These are phyloP conservation scores for Saccharomycopsis malanga DNA, from an alignment of 805 yeast genomes.

Conservation along the genomic window DNA sequence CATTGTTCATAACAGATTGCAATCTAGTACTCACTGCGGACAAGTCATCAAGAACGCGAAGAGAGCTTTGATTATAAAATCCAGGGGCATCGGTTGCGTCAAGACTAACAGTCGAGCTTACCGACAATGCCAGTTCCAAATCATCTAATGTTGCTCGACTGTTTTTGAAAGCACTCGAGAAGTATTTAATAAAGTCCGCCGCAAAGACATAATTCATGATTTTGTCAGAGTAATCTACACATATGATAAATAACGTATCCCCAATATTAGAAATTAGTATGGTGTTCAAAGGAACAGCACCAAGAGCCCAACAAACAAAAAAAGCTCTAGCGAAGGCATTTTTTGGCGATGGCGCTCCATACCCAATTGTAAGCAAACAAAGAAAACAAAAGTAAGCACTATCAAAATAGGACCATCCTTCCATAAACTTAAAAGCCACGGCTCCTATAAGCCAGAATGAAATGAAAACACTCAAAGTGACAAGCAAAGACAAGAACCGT, in stretches of 20 bases:
- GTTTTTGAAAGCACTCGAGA: neutral
- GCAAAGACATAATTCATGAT: slow-evolving; percentile 11
- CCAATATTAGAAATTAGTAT: slow-evolving; percentile 66
- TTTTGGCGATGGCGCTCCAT: slow-evolving; percentile 66
- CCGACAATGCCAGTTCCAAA: neutral
- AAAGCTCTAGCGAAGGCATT: slow-evolving; percentile 62
- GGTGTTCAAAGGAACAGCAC: slow-evolving; percentile 86
- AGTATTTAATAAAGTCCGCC: neutral
- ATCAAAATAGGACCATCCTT: slow-evolving; percentile 66
- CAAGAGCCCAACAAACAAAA: slow-evolving; percentile 72
- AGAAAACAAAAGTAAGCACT: slow-evolving; percentile 71
- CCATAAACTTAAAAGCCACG: slow-evolving; percentile 48
- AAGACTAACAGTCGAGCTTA: no score
- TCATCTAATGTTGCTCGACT: slow-evolving; percentile 6
- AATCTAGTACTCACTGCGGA: neutral
- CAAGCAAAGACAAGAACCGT: slow-evolving; percentile 32
- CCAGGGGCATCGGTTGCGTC: neutral
- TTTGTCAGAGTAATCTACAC: slow-evolving; percentile 24
- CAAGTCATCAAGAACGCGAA: neutral
- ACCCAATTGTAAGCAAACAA: slow-evolving; percentile 76
- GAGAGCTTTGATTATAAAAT: neutral
- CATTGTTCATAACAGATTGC: neutral
- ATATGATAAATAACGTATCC: slow-evolving; percentile 41
- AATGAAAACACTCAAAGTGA: slow-evolving; percentile 40
- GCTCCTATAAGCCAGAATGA: slow-evolving; percentile 73